Evolutionary conservation across 805 yeast species (phyloP), one percentile per base, ranked within the genome.

Genomic region (Lipomyces anomalus): DNA sequence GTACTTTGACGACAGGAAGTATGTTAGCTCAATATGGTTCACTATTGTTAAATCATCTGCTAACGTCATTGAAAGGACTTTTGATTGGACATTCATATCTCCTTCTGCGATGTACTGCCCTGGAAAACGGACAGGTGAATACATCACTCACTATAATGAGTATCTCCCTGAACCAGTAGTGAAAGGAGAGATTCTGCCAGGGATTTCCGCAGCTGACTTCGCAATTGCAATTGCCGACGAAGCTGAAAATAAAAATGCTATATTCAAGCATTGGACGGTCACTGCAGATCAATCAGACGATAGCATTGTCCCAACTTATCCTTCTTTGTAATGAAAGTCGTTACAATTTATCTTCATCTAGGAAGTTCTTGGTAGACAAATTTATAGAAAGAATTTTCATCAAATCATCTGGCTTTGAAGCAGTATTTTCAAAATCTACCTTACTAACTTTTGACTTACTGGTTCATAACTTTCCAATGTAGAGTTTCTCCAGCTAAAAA

Each of bases 401-500:
- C n/a, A n/a, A n/a, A n/a, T n/a, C n/a, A n/a, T n/a, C n/a, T n/a
- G n/a, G n/a, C n/a, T n/a, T n/a, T n/a, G n/a, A n/a, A n/a, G n/a
- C n/a, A n/a, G n/a, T n/a, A n/a, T n/a, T 9, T 26, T 26, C 9
- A 9, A 26, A 26, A 26, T 26, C 9, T 26, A 26, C 13, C n/a
- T 26, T 26, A 33, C 18, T 9, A 33, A 13, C 16, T 33, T 4
- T 33, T 17, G 18, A 22, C 36, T 9, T 9, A n/a, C 21, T n/a
- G 11, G 11, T 17, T n/a, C 3, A 17, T 9, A n/a, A 33, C 18
- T 13, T 36, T 64, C 87, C 94, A 90, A 26, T 70, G 60, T 40
- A 90, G 71, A 45, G 70, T 73, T 43, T 82, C 79, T 16, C 95
- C 95, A 5, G 96, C 88, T 56, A 72, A 74, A 73, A 90, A 90